phyloP scores from a whole-genome alignment of 192 early-diverging fungal genomes.

The Irineochytrium annulatum region DNA sequence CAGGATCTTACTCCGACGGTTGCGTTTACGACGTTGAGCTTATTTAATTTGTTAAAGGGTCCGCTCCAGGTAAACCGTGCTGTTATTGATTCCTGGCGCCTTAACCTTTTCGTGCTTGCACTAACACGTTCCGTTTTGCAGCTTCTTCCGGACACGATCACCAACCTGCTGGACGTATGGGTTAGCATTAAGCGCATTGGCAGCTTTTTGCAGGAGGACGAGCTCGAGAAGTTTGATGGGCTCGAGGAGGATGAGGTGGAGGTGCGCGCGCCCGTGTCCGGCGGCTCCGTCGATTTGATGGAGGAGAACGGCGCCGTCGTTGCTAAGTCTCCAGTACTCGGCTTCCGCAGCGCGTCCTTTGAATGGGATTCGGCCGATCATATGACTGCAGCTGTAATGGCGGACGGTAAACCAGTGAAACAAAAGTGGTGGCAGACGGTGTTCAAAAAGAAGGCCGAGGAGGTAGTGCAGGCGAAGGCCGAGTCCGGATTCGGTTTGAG shows the following conservation, averaged over 20 bases:
- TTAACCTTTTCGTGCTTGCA: neutral
- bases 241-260: too few relatives aligned
- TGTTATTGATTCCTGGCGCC: neutral
- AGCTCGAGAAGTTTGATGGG: too few relatives aligned
- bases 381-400: too few relatives aligned
- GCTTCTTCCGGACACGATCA: conserved; percentile 49
- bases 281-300: too few relatives aligned
- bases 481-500: conserved; percentile 45
- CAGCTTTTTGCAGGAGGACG: conserved; percentile 14
- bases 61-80: conserved; percentile 31
- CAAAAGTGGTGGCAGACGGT: neutral
- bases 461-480: too few relatives aligned
- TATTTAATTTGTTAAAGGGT: conserved; percentile 51
- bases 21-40: conserved; percentile 53
- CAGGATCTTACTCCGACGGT: conserved; percentile 56
- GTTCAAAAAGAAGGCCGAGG: conserved; percentile 11
- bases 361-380: conserved; percentile 2
- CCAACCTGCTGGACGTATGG: conserved; percentile 40
- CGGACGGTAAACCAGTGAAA: too few relatives aligned
- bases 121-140: neutral
- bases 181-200: conserved; percentile 44
- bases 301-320: too few relatives aligned
- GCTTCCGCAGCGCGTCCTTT: neutral
- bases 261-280: too few relatives aligned
- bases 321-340: too few relatives aligned